A percentile compares a stretch with the other conserved stretches of the same genome.
These are phyloP conservation scores for Zygnema circumcarinatum DNA, from an alignment of 139 green algal genomes.

Conservation along the genomic window DNA sequence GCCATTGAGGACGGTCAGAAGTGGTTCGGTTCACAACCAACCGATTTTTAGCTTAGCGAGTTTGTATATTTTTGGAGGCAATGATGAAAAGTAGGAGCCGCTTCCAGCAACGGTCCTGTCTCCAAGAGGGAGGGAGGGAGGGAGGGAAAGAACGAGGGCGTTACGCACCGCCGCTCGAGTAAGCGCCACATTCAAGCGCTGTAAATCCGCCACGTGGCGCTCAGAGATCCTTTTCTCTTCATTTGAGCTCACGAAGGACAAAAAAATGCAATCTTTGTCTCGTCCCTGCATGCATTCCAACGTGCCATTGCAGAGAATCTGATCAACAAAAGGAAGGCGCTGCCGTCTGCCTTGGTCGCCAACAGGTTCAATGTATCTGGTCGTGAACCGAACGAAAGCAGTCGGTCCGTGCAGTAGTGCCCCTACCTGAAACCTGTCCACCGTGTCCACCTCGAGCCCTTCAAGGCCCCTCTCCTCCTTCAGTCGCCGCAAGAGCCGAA, in stretches of 20 bases:
- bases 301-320: too few relatives aligned
- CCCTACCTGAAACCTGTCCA: constrained; percentile 82
- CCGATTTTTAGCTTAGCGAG: too few relatives aligned
- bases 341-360: too few relatives aligned
- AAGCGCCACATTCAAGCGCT: constrained; percentile 92
- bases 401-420: too few relatives aligned
- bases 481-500: constrained; percentile 49
- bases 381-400: too few relatives aligned
- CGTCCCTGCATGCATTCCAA: constrained; percentile 62
- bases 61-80: too few relatives aligned
- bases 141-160: neutral
- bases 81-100: too few relatives aligned
- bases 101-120: too few relatives aligned
- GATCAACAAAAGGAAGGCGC: too few relatives aligned
- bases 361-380: too few relatives aligned
- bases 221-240: neutral
- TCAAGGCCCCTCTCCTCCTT: constrained; percentile 65
- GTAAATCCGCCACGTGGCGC: constrained; percentile 77
- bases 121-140: neutral
- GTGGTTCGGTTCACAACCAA: too few relatives aligned
- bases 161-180: constrained; percentile 77
- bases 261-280: constrained; percentile 58
- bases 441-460: constrained; percentile 79
- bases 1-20: too few relatives aligned
- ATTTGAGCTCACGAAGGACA: constrained; percentile 61